Percentiles rank a stretch among this genome's conserved stretches.
Evolutionary conservation across 306 rosid species (phyloP).

Genomic region (Ormosia emarginata): DNA sequence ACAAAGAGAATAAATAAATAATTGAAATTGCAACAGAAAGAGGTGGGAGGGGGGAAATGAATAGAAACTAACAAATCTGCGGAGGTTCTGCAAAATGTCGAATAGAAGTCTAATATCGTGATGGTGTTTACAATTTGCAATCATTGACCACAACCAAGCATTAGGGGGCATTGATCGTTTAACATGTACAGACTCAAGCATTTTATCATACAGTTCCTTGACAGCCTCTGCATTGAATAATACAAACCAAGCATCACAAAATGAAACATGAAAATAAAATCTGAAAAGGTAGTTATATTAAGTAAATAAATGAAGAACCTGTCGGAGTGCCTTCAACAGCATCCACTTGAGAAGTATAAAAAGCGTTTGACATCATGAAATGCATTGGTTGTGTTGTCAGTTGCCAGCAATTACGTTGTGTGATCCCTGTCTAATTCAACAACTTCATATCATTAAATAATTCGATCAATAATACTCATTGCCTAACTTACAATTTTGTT

Average conservation of each 20-base stretch:
- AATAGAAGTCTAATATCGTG: slow-evolving; percentile 73
- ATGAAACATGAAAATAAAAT: slow-evolving; percentile 15
- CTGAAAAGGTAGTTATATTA: neutral
- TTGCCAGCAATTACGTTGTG: slow-evolving; percentile 15
- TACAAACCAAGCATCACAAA: neutral
- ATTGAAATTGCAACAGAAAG: neutral
- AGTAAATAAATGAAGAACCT: slow-evolving; percentile 47
- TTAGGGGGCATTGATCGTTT: slow-evolving; percentile 86
- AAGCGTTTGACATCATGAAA: slow-evolving; percentile 38
- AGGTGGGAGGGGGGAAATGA: neutral
- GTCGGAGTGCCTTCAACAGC: slow-evolving; percentile 33
- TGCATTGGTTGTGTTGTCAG: slow-evolving; percentile 25
- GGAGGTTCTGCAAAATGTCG: slow-evolving; percentile 68
- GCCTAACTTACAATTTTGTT: neutral
- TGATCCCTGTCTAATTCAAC: slow-evolving; percentile 41
- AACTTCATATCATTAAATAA: neutral
- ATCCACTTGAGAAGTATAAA: slow-evolving; percentile 44
- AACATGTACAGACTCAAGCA: slow-evolving; percentile 62
- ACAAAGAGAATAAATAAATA: neutral
- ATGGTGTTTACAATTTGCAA: slow-evolving; percentile 61
- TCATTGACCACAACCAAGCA: slow-evolving; percentile 92
- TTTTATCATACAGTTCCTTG: slow-evolving; percentile 74
- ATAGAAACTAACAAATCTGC: slow-evolving; percentile 70
- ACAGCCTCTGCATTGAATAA: slow-evolving; percentile 55
- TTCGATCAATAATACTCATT: neutral